Evolutionary conservation across 2,329 filamentous ascomycete genomes (phyloP).

Genomic region (Daldinia sp.): DNA sequence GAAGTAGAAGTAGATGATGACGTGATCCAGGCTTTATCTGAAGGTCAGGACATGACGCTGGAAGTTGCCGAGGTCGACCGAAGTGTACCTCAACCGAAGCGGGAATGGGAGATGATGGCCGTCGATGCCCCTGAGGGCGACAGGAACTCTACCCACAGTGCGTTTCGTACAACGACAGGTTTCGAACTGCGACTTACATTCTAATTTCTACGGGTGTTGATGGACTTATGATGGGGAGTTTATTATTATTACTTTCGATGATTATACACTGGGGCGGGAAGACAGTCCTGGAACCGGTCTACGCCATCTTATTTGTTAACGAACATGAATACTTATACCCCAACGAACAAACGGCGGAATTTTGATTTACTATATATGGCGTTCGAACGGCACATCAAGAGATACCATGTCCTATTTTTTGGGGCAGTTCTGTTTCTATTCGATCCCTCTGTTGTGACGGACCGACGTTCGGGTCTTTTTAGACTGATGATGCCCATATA

Average conservation of each 20-base stretch:
- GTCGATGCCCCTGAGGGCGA: conserved; percentile 57
- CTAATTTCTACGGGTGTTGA: conserved; percentile 45
- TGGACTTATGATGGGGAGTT: conserved; percentile 17
- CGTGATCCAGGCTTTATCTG: conserved; percentile 80
- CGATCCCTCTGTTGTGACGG: conserved; percentile 31
- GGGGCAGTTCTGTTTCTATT: conserved; percentile 37
- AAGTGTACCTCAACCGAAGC: conserved; percentile 54
- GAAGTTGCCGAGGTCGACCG: conserved; percentile 64
- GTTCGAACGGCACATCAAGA: conserved; percentile 42
- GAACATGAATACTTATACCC: conserved; percentile 39
- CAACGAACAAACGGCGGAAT: conserved; percentile 35
- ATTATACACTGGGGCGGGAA: conserved; percentile 29
- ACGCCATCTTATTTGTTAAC: conserved; percentile 31
- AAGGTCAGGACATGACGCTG: conserved; percentile 90
- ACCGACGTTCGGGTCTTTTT: conserved; percentile 29
- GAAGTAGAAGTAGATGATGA: conserved; percentile 92
- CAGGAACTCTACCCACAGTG: conserved; percentile 44
- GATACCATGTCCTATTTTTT: conserved; percentile 45
- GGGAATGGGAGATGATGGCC: conserved; percentile 71
- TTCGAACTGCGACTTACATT: conserved; percentile 59
- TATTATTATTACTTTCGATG: conserved; percentile 26
- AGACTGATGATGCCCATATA: conserved; percentile 38
- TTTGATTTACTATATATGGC: conserved; percentile 39
- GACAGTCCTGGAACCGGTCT: conserved; percentile 16
- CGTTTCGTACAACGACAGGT: conserved; percentile 45